Evolutionary conservation across 2,329 filamentous ascomycete species (phyloP).

Genomic region (Alternaria triticina): DNA sequence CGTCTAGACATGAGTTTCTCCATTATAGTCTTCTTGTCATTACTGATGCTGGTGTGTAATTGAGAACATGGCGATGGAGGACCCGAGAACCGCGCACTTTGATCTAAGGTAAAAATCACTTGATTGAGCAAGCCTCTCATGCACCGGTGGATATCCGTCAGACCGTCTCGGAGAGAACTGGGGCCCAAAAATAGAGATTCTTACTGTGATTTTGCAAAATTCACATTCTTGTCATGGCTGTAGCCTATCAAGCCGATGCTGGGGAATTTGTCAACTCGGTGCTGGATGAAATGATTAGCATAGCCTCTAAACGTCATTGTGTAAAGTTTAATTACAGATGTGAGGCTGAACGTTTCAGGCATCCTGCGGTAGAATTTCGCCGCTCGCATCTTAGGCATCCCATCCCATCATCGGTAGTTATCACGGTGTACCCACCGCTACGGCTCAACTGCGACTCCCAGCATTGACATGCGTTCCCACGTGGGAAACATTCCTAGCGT

Average conservation of each 20-base stretch:
- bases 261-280: not conserved
- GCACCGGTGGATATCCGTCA: not conserved
- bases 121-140: not conserved
- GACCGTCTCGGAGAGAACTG: not conserved
- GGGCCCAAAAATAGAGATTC: not conserved
- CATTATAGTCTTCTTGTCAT: not conserved
- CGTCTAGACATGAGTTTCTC: not conserved
- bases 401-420: not conserved
- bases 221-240: not conserved
- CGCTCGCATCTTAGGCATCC: not conserved
- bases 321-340: not conserved
- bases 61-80: not conserved
- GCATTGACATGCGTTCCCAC: not conserved
- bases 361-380: not conserved
- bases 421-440: not conserved
- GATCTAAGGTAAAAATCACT: not conserved
- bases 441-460: not conserved
- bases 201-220: not conserved
- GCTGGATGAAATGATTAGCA: not conserved
- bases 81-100: not conserved
- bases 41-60: not conserved
- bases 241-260: not conserved
- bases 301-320: not conserved
- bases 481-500: not conserved
- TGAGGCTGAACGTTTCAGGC: conserved; percentile 7